phyloP scores from a whole-genome alignment of 768 basidiomycete genomes.

The Neoboletus subvelutipes region DNA sequence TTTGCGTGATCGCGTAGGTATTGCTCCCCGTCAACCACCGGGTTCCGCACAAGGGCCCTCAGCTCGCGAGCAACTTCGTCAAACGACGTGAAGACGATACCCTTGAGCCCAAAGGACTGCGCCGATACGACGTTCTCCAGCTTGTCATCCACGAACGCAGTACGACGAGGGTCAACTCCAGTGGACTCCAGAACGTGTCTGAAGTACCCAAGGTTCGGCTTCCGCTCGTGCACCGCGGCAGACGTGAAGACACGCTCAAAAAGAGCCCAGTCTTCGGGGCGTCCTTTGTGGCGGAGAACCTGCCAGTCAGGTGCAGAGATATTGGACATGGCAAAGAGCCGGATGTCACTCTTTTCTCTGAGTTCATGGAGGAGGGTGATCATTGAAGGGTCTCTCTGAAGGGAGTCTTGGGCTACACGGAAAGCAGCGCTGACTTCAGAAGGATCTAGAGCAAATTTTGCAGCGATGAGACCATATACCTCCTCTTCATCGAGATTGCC shows the following conservation, averaged over 20 bases:
- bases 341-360: slow-evolving; percentile 1
- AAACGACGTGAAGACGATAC: slow-evolving; percentile 20
- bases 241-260: slow-evolving; percentile 24
- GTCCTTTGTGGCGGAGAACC: slow-evolving; percentile 13
- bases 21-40: slow-evolving; percentile 13
- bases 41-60: slow-evolving; percentile 15
- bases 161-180: slow-evolving; percentile 18
- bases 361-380: slow-evolving; percentile 17
- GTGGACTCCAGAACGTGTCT: slow-evolving; percentile 15
- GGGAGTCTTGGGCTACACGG: slow-evolving; percentile 2
- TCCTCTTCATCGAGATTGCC: slow-evolving; percentile 17
- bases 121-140: slow-evolving; percentile 23
- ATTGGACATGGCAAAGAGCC: slow-evolving; percentile 25
- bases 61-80: slow-evolving; percentile 16
- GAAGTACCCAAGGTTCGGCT: slow-evolving; percentile 22
- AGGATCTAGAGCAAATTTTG: slow-evolving; percentile 18
- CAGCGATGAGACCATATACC: slow-evolving; percentile 2
- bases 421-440: slow-evolving; percentile 12
- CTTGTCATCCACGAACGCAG: slow-evolving; percentile 25
- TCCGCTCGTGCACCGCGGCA: slow-evolving; percentile 15
- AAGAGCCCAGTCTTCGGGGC: slow-evolving; percentile 17
- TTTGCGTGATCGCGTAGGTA: slow-evolving; percentile 15
- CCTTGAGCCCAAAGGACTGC: slow-evolving; percentile 19
- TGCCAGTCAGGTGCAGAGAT: slow-evolving; percentile 24
- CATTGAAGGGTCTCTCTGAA: slow-evolving; percentile 16